Conservation (phyloP, 139 green algal genomes). For the Coccomyxa sp. region DNA sequence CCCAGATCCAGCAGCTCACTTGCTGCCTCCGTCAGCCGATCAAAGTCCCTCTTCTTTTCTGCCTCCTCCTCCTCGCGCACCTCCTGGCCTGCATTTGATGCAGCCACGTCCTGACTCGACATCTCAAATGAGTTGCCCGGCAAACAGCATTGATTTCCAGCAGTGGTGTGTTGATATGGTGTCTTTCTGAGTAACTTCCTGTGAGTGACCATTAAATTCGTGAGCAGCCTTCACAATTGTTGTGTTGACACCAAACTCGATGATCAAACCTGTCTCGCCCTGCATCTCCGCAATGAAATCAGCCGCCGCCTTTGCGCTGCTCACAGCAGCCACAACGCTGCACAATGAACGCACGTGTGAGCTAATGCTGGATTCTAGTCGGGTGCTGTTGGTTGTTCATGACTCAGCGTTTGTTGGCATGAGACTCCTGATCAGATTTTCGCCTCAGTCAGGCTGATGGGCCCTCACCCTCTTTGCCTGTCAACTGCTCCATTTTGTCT, state of each 20-base stretch:
- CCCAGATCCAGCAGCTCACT: not conserved
- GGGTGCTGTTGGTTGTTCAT: not conserved
- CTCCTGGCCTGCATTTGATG: no score
- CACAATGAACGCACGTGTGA: no score
- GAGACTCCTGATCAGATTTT: not conserved
- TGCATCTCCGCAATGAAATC: no score
- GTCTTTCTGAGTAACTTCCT: no score
- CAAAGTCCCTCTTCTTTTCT: not conserved
- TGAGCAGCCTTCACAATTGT: not conserved
- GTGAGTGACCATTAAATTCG: not conserved
- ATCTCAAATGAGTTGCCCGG: not conserved
- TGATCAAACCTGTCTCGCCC: no score
- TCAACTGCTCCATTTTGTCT: not conserved
- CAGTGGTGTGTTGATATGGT: not conserved
- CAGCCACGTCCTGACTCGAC: no score
- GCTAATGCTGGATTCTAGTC: not conserved
- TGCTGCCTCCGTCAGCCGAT: not conserved
- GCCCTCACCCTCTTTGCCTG: not conserved
- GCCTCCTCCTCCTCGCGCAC: not conserved
- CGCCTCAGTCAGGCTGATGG: not conserved
- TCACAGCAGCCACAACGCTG: no score
- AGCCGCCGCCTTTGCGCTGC: no score
- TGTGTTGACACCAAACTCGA: no score
- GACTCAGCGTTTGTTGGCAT: not conserved
- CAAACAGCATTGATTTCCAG: not conserved